Evolutionary conservation across 371 early-diverging fungal species (phyloP).

Genomic region (Phascolomyces articulosus): DNA sequence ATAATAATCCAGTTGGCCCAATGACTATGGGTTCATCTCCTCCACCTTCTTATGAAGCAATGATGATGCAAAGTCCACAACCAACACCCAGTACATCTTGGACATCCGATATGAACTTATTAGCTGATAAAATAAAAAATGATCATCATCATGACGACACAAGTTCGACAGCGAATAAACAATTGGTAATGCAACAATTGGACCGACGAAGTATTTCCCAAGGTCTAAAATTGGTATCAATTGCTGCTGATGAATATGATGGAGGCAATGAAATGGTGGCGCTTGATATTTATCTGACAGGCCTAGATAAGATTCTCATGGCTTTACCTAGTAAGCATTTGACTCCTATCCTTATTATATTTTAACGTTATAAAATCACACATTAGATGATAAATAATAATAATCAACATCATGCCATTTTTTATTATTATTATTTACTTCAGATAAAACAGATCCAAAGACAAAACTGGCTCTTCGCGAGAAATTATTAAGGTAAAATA

Average conservation of each 20-base stretch:
- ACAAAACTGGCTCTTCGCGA: constrained; percentile 35
- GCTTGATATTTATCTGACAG: constrained; percentile 55
- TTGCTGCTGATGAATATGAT: constrained; percentile 60
- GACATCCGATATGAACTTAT: constrained; percentile 42
- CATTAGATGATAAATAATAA: too few species aligned
- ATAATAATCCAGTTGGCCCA: neutral
- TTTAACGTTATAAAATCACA: too few species aligned
- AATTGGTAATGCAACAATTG: constrained; percentile 3
- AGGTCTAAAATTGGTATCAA: constrained; percentile 52
- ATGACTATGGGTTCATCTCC: neutral
- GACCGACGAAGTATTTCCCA: constrained; percentile 52
- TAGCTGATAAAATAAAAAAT: constrained; percentile 38
- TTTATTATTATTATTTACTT: too few species aligned
- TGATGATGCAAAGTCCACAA: constrained; percentile 11
- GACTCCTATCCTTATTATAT: too few species aligned
- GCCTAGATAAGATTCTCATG: constrained; percentile 55
- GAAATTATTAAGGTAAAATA: constrained; percentile 28
- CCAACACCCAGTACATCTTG: constrained; percentile 41
- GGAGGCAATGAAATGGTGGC: constrained; percentile 50
- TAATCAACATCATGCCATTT: too few species aligned
- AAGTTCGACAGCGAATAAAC: neutral
- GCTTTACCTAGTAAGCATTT: constrained; percentile 63
- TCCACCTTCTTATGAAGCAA: constrained; percentile 7
- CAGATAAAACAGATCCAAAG: constrained; percentile 37
- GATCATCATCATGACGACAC: constrained; percentile 14